A percentile compares a stretch with the other conserved stretches of the same genome.
These are phyloP conservation scores for Huntiella omanensis DNA, from an alignment of 2,329 filamentous ascomycete genomes.

Conservation along the genomic window DNA sequence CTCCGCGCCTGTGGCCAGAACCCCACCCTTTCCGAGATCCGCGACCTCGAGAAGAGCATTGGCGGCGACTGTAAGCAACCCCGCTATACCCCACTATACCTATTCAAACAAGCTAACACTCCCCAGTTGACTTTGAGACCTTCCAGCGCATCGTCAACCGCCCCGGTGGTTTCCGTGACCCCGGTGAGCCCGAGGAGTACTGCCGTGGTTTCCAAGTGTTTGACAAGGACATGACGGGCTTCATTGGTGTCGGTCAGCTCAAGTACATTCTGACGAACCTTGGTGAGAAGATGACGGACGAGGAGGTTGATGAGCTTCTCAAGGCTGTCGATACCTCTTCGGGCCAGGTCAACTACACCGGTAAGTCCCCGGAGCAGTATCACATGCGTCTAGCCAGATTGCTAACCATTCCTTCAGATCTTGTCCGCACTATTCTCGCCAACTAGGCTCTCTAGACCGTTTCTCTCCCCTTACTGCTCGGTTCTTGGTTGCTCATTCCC, in stretches of 20 bases:
- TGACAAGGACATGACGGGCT: conserved; percentile 96
- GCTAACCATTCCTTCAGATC: conserved; percentile 31
- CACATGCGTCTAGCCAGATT: no score
- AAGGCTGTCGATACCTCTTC: conserved; percentile 95
- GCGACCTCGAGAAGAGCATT: conserved; percentile 75
- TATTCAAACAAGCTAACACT: background rate
- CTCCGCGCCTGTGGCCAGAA: conserved; percentile 96
- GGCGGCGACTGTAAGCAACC: conserved; percentile 72
- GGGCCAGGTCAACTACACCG: conserved; percentile 94
- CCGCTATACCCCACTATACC: background rate
- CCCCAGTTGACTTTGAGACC: conserved; percentile 83
- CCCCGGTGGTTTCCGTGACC: conserved; percentile 93
- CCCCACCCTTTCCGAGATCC: conserved; percentile 82
- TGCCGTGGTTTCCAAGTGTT: conserved; percentile 98
- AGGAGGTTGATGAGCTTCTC: conserved; percentile 95
- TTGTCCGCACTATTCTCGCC: conserved; percentile 71
- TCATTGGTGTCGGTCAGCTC: conserved; percentile 92
- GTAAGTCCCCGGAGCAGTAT: conserved; percentile 29
- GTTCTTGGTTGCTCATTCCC: background rate
- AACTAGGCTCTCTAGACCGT: conserved; percentile 33
- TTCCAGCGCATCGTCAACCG: conserved; percentile 95
- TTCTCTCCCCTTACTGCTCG: background rate
- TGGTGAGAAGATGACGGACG: conserved; percentile 98
- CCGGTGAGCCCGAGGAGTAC: conserved; percentile 94
- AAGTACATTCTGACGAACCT: conserved; percentile 96